These are phyloP conservation scores for Fragaria iinumae DNA, from an alignment of 306 rosid species.

Conservation along the genomic window DNA sequence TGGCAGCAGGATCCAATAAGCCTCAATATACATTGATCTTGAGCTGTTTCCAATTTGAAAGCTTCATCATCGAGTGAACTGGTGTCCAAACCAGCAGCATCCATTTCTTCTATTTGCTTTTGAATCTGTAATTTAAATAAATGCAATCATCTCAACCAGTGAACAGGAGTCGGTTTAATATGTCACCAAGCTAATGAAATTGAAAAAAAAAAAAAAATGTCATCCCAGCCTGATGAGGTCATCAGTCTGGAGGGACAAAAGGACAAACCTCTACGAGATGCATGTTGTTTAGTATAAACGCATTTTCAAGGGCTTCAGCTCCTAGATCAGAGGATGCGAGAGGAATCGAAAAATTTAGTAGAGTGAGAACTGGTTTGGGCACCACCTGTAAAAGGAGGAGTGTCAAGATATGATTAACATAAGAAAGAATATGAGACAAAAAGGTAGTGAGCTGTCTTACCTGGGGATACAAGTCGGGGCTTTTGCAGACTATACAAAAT, in stretches of 20 bases:
- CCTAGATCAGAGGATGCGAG: conserved; percentile 93
- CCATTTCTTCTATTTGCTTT: conserved; percentile 72
- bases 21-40: conserved; percentile 89
- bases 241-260: conserved; percentile 10
- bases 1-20: conserved; percentile 95
- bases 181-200: conserved; percentile 11
- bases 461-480: conserved; percentile 73
- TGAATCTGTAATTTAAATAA: conserved; percentile 55
- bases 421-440: conserved; percentile 13
- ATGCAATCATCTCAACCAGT: conserved; percentile 10
- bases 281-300: conserved; percentile 73
- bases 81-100: conserved; percentile 56
- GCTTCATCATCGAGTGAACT: conserved; percentile 74
- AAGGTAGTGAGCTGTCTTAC: conserved; percentile 32
- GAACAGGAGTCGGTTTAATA: conserved; percentile 14
- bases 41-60: conserved; percentile 82
- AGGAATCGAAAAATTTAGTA: conserved; percentile 74
- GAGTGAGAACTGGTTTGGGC: conserved; percentile 82
- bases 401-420: conserved; percentile 23
- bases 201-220: background rate
- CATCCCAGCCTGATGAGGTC: conserved; percentile 16
- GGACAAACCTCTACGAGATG: conserved; percentile 67
- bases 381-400: conserved; percentile 58
- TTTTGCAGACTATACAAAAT: conserved; percentile 74
- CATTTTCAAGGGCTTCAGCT: conserved; percentile 80